Percentiles rank a stretch among this genome's conserved stretches.
Evolutionary conservation across 495 filamentous ascomycete species (phyloP).

Genomic region (Talaromyces adpressus): DNA sequence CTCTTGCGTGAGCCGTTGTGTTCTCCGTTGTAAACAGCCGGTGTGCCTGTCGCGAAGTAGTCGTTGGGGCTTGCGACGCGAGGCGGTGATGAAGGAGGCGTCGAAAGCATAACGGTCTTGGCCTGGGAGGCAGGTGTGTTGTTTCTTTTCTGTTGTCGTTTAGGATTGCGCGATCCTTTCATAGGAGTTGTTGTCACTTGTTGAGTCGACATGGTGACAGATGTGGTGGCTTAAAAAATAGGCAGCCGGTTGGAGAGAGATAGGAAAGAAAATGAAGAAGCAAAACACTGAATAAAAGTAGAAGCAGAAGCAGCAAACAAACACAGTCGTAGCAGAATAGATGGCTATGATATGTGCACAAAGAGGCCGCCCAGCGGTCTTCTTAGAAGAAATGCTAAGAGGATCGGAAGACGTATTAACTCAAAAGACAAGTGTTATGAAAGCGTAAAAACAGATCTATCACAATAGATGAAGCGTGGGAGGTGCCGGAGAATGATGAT

Average conservation of each 20-base stretch:
- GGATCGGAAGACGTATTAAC: not conserved
- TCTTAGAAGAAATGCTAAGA: not conserved
- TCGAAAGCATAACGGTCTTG: slow-evolving; percentile 24
- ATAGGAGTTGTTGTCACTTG: slow-evolving; percentile 31
- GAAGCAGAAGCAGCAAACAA: slow-evolving; percentile 7
- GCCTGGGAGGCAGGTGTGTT: slow-evolving; percentile 24
- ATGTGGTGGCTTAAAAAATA: slow-evolving; percentile 38
- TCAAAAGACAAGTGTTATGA: not conserved
- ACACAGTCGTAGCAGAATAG: slow-evolving; percentile 12
- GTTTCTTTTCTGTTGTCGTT: slow-evolving; percentile 31
- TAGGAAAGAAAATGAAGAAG: slow-evolving; percentile 9
- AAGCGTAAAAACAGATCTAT: not conserved
- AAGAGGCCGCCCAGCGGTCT: slow-evolving; percentile 7
- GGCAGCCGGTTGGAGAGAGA: slow-evolving; percentile 29
- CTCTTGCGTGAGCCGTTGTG: slow-evolving; percentile 32
- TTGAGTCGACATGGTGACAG: slow-evolving; percentile 37
- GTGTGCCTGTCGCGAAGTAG: slow-evolving; percentile 23
- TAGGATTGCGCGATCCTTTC: slow-evolving; percentile 30
- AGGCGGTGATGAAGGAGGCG: slow-evolving; percentile 40
- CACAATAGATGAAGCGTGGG: not conserved
- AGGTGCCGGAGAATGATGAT: not conserved
- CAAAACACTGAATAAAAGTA: slow-evolving; percentile 9
- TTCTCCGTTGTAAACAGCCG: slow-evolving; percentile 13
- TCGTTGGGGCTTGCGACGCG: slow-evolving; percentile 28
- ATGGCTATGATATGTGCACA: slow-evolving; percentile 8